Evolutionary conservation across 2,329 filamentous ascomycete genomes (phyloP).

Genomic region (Penicillium sp.): DNA sequence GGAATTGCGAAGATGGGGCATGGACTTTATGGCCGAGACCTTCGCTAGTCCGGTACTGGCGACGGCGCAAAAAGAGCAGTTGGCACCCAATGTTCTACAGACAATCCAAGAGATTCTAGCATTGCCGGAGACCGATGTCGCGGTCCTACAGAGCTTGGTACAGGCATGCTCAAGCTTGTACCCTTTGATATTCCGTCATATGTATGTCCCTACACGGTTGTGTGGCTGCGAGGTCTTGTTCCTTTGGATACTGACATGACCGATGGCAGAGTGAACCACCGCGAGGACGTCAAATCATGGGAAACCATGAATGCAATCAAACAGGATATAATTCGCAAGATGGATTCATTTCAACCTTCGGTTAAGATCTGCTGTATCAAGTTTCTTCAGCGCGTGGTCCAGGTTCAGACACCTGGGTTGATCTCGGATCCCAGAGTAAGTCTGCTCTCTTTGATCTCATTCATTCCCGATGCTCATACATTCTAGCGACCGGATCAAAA

Average conservation of each 20-base stretch:
- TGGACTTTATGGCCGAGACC: slow-evolving; percentile 90
- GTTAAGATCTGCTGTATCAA: slow-evolving; percentile 94
- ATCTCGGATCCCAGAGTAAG: slow-evolving; percentile 76
- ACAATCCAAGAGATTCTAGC: slow-evolving; percentile 66
- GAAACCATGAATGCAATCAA: slow-evolving; percentile 85
- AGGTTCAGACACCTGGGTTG: slow-evolving; percentile 81
- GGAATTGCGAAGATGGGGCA: slow-evolving; percentile 88
- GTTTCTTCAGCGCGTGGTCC: slow-evolving; percentile 87
- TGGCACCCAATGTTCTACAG: slow-evolving; percentile 71
- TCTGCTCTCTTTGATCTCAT: slow-evolving; percentile 13
- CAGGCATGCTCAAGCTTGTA: slow-evolving; percentile 90
- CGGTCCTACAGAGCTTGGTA: slow-evolving; percentile 78
- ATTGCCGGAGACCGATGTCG: slow-evolving; percentile 66
- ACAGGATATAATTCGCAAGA: slow-evolving; percentile 76
- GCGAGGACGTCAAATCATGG: slow-evolving; percentile 76
- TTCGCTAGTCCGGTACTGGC: slow-evolving; percentile 86
- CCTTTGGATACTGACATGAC: slow-evolving; percentile 25
- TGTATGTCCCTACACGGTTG: slow-evolving; percentile 58
- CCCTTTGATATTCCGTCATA: slow-evolving; percentile 83
- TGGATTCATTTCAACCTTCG: slow-evolving; percentile 71
- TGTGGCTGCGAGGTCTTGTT: no score
- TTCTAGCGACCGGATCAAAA: slow-evolving; percentile 62
- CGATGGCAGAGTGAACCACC: slow-evolving; percentile 69
- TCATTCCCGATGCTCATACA: background rate
- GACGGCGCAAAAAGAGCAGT: slow-evolving; percentile 69